Evolutionary conservation across 1,284 basidiomycete species (phyloP).

Genomic region (Naganishia cerealis): DNA sequence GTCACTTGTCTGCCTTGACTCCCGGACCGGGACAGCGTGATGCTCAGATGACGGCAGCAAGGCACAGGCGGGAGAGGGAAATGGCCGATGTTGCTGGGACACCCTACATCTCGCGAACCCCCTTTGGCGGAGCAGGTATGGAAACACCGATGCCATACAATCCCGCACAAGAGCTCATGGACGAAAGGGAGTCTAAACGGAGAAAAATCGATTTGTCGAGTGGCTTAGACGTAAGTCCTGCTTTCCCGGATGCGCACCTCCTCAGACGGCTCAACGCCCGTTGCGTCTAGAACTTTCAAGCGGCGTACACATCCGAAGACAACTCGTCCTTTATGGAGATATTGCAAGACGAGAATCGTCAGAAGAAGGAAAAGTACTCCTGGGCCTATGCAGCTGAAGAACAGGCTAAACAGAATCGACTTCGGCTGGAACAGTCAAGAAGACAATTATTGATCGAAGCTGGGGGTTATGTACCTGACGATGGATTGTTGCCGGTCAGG

Average conservation of each 20-base stretch:
- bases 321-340: slow-evolving; percentile 91
- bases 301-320: slow-evolving; percentile 88
- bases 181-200: slow-evolving; percentile 21
- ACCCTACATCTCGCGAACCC: slow-evolving; percentile 48
- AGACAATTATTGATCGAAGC: slow-evolving; percentile 52
- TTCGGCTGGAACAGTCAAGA: slow-evolving; percentile 52
- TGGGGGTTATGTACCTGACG: slow-evolving; percentile 43
- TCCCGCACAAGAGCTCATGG: neutral
- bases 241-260: neutral
- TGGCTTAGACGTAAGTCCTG: slow-evolving; percentile 31
- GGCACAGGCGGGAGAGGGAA: slow-evolving; percentile 31
- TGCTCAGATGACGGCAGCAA: slow-evolving; percentile 8
- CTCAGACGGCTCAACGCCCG: slow-evolving; percentile 46
- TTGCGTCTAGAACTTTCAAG: slow-evolving; percentile 79
- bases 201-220: slow-evolving; percentile 22
- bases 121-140: slow-evolving; percentile 48
- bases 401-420: slow-evolving; percentile 61
- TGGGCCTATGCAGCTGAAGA: slow-evolving; percentile 92
- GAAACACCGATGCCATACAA: slow-evolving; percentile 42
- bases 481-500: slow-evolving; percentile 44
- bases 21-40: slow-evolving; percentile 43
- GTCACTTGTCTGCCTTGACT: slow-evolving; percentile 66
- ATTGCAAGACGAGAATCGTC: slow-evolving; percentile 78
- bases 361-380: slow-evolving; percentile 68
- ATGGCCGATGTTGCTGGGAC: slow-evolving; percentile 42